Conservation (phyloP, 257 asterid species). For the Solanum ossicruentum region DNA sequence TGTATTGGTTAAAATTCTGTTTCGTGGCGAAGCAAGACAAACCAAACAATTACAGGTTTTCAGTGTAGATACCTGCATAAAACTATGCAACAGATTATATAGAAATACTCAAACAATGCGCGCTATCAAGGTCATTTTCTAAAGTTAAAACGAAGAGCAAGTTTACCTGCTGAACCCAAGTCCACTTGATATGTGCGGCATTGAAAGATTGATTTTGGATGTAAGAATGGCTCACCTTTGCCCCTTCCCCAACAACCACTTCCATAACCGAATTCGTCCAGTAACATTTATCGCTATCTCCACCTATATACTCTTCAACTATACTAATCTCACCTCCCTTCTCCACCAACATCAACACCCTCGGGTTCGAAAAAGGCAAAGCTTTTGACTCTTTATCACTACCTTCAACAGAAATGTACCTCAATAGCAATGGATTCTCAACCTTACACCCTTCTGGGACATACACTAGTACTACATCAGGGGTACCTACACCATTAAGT, state of each 20-base stretch:
- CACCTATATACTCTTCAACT: slow-evolving; percentile 63
- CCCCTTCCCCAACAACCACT: slow-evolving; percentile 57
- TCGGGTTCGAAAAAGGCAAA: slow-evolving; percentile 76
- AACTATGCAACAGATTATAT: not conserved
- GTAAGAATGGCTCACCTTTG: slow-evolving; percentile 70
- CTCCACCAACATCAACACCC: slow-evolving; percentile 83
- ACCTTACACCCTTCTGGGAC: slow-evolving; percentile 82
- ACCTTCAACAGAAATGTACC: slow-evolving; percentile 45
- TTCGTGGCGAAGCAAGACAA: not conserved
- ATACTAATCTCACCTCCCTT: slow-evolving; percentile 68
- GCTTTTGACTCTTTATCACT: slow-evolving; percentile 40
- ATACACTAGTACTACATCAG: slow-evolving; percentile 31
- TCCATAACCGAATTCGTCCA: slow-evolving; percentile 86
- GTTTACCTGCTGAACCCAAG: slow-evolving; percentile 36
- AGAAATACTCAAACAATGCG: not conserved
- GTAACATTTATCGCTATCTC: slow-evolving; percentile 42
- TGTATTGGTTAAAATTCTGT: not conserved
- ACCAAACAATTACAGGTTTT: not conserved
- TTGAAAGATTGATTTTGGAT: slow-evolving; percentile 60
- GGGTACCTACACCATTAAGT: slow-evolving; percentile 85
- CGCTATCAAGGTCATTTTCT: not conserved
- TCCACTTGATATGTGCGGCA: slow-evolving; percentile 91
- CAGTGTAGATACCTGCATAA: not conserved
- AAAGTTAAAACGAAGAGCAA: not conserved
- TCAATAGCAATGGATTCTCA: slow-evolving; percentile 55